These are phyloP conservation scores for Tuber melanosporum DNA, from an alignment of 495 filamentous ascomycete species.

Conservation along the genomic window DNA sequence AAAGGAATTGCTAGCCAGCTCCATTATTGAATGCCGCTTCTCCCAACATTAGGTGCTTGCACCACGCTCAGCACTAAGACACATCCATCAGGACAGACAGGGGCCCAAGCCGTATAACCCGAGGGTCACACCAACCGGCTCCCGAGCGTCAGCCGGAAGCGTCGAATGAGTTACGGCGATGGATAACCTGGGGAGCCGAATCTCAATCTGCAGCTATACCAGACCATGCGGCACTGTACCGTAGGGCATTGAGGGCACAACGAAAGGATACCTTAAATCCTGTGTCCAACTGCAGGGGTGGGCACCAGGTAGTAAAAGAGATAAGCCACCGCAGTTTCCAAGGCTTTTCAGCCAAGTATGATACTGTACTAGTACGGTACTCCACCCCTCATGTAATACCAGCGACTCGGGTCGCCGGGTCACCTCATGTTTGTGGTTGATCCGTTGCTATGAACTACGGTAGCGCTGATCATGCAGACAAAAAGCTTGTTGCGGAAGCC, in stretches of 20 bases:
- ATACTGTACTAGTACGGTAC: too few relatives aligned
- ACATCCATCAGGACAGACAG: background rate
- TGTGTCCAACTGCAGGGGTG: background rate
- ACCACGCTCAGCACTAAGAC: background rate
- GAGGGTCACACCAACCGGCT: background rate
- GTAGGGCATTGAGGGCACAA: background rate
- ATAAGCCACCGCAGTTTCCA: background rate
- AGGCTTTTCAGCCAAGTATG: background rate
- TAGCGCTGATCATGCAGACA: background rate
- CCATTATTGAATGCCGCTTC: background rate
- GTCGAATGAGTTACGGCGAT: background rate
- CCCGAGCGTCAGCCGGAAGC: background rate
- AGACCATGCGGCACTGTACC: background rate
- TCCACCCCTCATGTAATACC: background rate
- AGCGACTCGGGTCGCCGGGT: background rate
- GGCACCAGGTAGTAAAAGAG: background rate
- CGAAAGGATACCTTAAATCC: background rate
- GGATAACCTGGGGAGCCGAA: background rate
- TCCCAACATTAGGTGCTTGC: background rate
- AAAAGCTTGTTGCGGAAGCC: background rate
- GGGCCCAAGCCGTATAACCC: background rate
- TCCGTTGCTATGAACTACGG: background rate
- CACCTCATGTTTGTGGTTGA: background rate
- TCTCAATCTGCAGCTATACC: background rate
- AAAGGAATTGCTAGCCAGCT: background rate